Percentiles rank a stretch among this genome's conserved stretches.
phyloP scores from a whole-genome alignment of 768 basidiomycete genomes.

The Trametes cubensis region DNA sequence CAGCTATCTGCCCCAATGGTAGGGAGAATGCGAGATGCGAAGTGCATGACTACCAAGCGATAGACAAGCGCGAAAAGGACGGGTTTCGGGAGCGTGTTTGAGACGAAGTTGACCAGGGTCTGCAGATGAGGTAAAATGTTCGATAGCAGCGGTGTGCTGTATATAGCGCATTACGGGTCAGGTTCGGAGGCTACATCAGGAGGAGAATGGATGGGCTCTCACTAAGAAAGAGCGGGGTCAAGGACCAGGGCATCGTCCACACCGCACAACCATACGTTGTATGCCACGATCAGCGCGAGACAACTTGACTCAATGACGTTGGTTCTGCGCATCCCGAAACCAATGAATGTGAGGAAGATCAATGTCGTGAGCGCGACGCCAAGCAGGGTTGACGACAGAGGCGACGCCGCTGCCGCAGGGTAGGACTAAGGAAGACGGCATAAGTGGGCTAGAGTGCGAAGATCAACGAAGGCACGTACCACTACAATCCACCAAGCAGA shows the following conservation, averaged over 20 bases:
- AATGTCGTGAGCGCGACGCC: conserved; percentile 88
- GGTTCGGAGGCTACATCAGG: background rate
- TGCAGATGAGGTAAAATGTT: conserved; percentile 84
- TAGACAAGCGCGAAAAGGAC: conserved; percentile 79
- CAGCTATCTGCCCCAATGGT: conserved; percentile 82
- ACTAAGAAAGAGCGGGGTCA: conserved; percentile 80
- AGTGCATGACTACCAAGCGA: conserved; percentile 77
- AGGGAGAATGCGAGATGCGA: conserved; percentile 81
- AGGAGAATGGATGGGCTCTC: conserved; percentile 34
- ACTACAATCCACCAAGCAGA: conserved; percentile 87
- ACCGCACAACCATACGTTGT: conserved; percentile 89
- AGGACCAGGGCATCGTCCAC: conserved; percentile 74
- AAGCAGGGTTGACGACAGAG: conserved; percentile 85
- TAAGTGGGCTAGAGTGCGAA: conserved; percentile 12
- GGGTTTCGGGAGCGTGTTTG: conserved; percentile 84
- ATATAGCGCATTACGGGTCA: background rate
- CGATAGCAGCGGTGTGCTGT: conserved; percentile 71
- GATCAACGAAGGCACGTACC: conserved; percentile 47
- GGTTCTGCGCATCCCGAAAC: conserved; percentile 84
- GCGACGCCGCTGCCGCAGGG: conserved; percentile 79
- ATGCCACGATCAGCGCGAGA: conserved; percentile 85
- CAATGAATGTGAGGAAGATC: conserved; percentile 89
- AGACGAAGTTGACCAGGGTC: conserved; percentile 77
- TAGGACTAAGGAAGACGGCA: conserved; percentile 58
- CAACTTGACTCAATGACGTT: conserved; percentile 92